phyloP scores from a whole-genome alignment of 106 monocot species.

The Dioscorea dumetorum region DNA sequence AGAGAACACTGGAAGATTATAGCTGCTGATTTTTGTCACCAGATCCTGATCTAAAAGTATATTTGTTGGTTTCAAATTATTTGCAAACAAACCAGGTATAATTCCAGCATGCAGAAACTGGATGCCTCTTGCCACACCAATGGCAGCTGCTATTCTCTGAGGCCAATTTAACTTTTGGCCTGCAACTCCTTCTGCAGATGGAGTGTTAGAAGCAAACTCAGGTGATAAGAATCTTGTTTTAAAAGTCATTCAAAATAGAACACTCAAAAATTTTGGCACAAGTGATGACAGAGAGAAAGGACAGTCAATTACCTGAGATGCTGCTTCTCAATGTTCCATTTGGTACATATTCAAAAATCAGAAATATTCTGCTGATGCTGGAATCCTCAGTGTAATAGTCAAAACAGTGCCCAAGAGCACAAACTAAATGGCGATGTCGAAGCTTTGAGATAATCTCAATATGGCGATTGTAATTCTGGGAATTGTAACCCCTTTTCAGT shows the following conservation, averaged over 20 bases:
- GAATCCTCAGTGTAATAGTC: conserved; percentile 79
- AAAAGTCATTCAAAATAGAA: too few relatives aligned
- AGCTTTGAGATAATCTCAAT: conserved; percentile 91
- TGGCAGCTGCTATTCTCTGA: conserved; percentile 77
- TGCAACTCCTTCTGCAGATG: conserved; percentile 25
- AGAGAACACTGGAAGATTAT: conserved; percentile 67
- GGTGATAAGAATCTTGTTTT: too few relatives aligned
- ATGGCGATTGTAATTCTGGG: conserved; percentile 58
- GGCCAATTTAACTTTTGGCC: conserved; percentile 70
- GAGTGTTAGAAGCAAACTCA: too few relatives aligned
- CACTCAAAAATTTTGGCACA: too few relatives aligned
- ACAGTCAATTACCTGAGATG: conserved; percentile 45
- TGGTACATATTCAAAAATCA: conserved; percentile 70
- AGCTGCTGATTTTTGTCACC: conserved; percentile 83
- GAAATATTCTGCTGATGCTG: conserved; percentile 66
- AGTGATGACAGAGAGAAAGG: too few relatives aligned
- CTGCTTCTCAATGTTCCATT: conserved; percentile 83
- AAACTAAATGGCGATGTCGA: conserved; percentile 80
- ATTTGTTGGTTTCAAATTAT: conserved; percentile 65
- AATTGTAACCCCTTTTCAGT: conserved; percentile 47
- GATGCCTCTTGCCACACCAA: conserved; percentile 80
- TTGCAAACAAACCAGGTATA: conserved; percentile 78
- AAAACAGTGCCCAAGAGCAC: conserved; percentile 93
- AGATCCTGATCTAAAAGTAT: conserved; percentile 76
- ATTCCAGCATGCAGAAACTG: conserved; percentile 88